Evolutionary conservation across 192 early-diverging fungal genomes (phyloP), one percentile per base, ranked within the genome.

Genomic region (Geosiphon pyriformis): DNA sequence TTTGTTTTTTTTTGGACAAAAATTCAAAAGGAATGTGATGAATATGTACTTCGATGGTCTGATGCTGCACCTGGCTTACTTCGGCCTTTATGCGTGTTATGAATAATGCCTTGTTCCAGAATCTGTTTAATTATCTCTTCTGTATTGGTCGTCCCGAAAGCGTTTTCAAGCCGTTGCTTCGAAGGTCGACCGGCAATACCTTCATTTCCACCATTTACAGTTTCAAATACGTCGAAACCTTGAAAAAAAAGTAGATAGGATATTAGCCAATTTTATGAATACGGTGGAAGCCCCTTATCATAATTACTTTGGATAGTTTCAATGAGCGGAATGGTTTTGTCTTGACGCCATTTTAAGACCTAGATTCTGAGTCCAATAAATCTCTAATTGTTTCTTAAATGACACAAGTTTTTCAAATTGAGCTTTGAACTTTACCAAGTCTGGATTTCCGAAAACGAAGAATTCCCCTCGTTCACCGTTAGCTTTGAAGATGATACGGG

Each of bases 271-370:
- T n/a, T 53, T 53, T 49, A 27, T 18, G 29, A 47, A 18, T 42
- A 27, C 29, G 20, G 18, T 48, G n/a, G 20, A 3, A 49, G 15
- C 48, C 48, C 11, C 23, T 7, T 26, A 29, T 15, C 29, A 62
- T 17, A 48, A 46, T 4, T 48, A 62, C 62, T 34, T 32, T 65
- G 49, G 31, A 65, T 32, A 0, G 33, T 31, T 0, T 53, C 50
- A 20, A 34, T 52, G 4, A 65, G 29, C 33, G 62, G 62, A 12
- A 65, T 35, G 26, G 62, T 32, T 65, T 65, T 65, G 52, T 65
- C 62, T 25, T 29, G 50, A 0, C 62, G 49, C 62, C 62, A 65
- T 35, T 54, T 52, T 7, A 3, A 0, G 4, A 65, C 48, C 62
- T 65, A 65, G 23, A 1, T 6, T 3, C 15, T 25, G 0, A 34